Evolutionary conservation across 2,329 filamentous ascomycete species (phyloP).

Genomic region (Diaporthe ampelina): DNA sequence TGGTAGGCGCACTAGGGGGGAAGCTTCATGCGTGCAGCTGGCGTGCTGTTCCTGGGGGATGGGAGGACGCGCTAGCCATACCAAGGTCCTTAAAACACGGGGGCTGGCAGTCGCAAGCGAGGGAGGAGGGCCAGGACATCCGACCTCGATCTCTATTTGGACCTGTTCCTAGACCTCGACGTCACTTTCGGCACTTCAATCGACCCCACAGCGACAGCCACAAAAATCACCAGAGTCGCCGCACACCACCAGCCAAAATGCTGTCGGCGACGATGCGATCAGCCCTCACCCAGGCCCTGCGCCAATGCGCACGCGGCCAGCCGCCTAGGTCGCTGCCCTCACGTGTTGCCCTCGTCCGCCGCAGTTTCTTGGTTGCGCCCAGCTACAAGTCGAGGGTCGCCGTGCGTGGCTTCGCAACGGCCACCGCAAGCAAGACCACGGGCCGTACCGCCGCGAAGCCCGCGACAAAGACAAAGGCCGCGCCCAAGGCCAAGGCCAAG

Average conservation of each 20-base stretch:
- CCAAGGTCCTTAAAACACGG: constrained; percentile 33
- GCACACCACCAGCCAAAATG: constrained; percentile 26
- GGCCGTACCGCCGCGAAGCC: constrained; percentile 44
- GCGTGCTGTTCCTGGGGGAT: constrained; percentile 12
- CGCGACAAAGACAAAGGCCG: constrained; percentile 43
- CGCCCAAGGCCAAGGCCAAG: constrained; percentile 41
- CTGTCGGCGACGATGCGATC: constrained; percentile 32
- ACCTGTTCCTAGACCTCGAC: constrained; percentile 26
- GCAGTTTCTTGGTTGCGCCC: constrained; percentile 38
- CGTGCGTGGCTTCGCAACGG: constrained; percentile 43
- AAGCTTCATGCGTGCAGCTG: neutral
- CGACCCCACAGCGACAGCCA: constrained; percentile 15
- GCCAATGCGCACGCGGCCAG: constrained; percentile 33
- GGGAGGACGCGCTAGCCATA: constrained; percentile 22
- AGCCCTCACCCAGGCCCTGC: constrained; percentile 34
- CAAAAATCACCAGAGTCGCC: neutral
- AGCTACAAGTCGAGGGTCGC: constrained; percentile 36
- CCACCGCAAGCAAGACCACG: constrained; percentile 38
- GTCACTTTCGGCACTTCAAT: constrained; percentile 19
- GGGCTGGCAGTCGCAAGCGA: constrained; percentile 23
- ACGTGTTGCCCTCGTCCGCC: constrained; percentile 36
- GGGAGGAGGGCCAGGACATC: neutral
- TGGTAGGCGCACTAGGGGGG: constrained; percentile 5
- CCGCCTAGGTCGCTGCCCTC: constrained; percentile 35
- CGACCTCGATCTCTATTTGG: constrained; percentile 27